Evolutionary conservation across 2,329 filamentous ascomycete genomes (phyloP), one percentile per base, ranked within the genome.

Genomic region (Diaporthe humulicola): DNA sequence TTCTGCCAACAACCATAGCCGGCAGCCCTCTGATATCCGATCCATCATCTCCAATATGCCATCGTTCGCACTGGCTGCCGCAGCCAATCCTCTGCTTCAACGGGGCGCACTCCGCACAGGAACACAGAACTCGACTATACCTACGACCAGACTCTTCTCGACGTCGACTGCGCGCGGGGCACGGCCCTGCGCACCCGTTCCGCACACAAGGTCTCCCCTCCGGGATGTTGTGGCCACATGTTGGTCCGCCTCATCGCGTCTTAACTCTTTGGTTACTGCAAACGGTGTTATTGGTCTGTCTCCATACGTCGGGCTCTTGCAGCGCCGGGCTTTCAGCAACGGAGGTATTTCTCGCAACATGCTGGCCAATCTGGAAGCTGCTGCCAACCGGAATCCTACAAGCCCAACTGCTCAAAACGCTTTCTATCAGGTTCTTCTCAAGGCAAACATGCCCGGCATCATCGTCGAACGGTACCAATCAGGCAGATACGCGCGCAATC

Each of bases 381-480:
- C 94, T 33, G 97, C 97, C 50, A 99, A 98, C 85, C 94, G 95
- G 84, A 98, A 98, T 80, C 95, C 97, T 1, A 90, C 88, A 75
- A 98, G 95, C 83, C 93, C 95, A 38, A 94, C 93, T 57, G 93
- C 95, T 28, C 97, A 99, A 83, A 97, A 96, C 82, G 93, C 94
- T 22, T 98, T 99, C 83, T 99, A 99, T 82, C 93, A 96, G 82
- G 93, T 96, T 60, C 90, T 99, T 19, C 88, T 98, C 73, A 94
- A 94, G 81, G 95, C 96, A 70, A 97, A 97, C 81, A 96, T 98
- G 94, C 95, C 96, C 25, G 93, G 95, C 70, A 98, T 99, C 77
- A 88, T 99, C 73, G 90, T 98, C 75, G 95, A 98, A 84, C 90
- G 97, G 80, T 97, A 98, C 83, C 92, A 95, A 81, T 95, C 93